Base-by-base conservation (phyloP, 2,329 filamentous ascomycete genomes). In the Canariomyces notabilis region DNA sequence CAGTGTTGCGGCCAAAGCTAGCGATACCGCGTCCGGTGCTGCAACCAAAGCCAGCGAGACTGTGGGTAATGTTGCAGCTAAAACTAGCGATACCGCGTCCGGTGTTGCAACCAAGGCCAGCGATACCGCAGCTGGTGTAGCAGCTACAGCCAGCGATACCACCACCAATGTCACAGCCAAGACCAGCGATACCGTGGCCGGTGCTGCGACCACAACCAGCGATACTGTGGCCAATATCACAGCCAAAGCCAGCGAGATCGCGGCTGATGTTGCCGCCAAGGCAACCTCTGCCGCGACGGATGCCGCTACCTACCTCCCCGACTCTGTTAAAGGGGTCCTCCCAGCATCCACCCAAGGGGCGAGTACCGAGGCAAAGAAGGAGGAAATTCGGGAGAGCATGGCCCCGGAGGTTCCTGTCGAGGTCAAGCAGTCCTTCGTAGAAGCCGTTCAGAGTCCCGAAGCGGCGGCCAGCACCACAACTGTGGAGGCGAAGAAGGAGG, bases 401-500 rank as follows among this genome's bases (percentile, higher is more conserved):
- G 46, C 51, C 6, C 33, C 51, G 5, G 48, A 44, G 5, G 55
- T 57, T 12, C 52, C 56, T 11, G 38, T 21, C 5, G 52, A 61
- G 48, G 56, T 59, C 7, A 54, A 53, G 49, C 50, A 57, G 20
- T 56, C 53, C 3, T 44, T 57, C 31, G 39, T 48, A 40, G 48
- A 53, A 18, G 42, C 56, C 5, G 76, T 79, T 44, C 64, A 74
- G 58, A 73, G 71, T 50, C 83, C 87, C 7, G 88, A 93, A 67
- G 87, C 87, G 26, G 79, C 85, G 29, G 76, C 77, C 45, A 84
- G 82, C 64, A 71, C 79, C 2, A 74, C 75, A 45, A 85, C 82
- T 15, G 85, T 93, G 6, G 69, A 77, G 52, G 86, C 90, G 57
- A 93, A 93, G 77, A 80, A 79, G 63, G 75, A 72, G 8, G 74